These are phyloP conservation scores for Kazachstania viticola DNA, from an alignment of 805 yeast species.

Conservation along the genomic window DNA sequence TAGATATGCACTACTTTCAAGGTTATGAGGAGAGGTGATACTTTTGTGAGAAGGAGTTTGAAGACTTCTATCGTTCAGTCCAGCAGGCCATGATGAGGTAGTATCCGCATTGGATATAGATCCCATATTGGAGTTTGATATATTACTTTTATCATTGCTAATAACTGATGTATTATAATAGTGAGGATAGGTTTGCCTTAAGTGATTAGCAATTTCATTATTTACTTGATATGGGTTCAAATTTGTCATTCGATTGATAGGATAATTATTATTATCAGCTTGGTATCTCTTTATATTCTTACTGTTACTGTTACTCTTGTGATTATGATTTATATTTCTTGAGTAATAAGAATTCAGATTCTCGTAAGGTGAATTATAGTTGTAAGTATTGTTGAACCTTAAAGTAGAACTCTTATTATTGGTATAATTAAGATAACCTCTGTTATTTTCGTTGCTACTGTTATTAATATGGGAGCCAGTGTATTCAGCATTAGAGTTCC, in stretches of 20 bases:
- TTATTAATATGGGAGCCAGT: background rate
- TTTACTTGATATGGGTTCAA: conserved; percentile 1
- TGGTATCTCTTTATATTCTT: conserved; percentile 3
- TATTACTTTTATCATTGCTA: background rate
- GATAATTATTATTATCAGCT: background rate
- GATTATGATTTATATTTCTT: background rate
- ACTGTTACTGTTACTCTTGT: conserved; percentile 5
- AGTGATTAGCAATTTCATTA: conserved; percentile 10
- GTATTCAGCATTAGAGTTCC: background rate
- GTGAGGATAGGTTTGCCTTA: conserved; percentile 18
- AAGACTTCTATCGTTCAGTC: too few relatives aligned
- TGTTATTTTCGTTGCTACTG: background rate
- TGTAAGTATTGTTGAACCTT: background rate
- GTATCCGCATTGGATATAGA: background rate
- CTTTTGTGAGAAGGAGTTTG: too few relatives aligned
- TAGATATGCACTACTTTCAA: too few relatives aligned
- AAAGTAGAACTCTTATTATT: too few relatives aligned
- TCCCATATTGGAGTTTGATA: background rate
- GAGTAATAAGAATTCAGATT: too few relatives aligned
- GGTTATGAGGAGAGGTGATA: too few relatives aligned
- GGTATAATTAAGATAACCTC: background rate
- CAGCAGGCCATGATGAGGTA: too few relatives aligned
- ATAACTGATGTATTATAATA: conserved; percentile 8
- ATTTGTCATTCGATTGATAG: background rate
- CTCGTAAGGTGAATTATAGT: conserved; percentile 1